These are phyloP conservation scores for Pyrenophora seminiperda DNA, from an alignment of 2,329 filamentous ascomycete species.

Conservation along the genomic window DNA sequence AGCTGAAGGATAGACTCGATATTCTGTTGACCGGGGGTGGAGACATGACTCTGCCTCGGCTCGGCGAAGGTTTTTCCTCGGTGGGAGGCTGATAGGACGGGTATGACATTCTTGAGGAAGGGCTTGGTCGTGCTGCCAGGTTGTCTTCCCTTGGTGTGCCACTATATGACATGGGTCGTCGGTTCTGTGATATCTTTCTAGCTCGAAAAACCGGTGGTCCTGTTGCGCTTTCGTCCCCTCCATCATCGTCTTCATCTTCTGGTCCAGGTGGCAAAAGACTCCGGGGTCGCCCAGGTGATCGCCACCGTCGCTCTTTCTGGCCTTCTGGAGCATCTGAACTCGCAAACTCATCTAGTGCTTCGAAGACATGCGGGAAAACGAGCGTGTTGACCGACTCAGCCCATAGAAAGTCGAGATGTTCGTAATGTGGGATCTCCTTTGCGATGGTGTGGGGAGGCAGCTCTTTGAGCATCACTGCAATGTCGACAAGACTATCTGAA, in stretches of 20 bases:
- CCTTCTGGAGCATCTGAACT: conserved; percentile 12
- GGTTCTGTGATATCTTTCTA: conserved; percentile 29
- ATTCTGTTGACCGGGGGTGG: conserved; percentile 28
- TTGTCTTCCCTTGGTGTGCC: conserved; percentile 9
- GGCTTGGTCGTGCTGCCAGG: conserved; percentile 8
- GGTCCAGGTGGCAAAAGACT: conserved; percentile 31
- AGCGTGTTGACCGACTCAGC: conserved; percentile 79
- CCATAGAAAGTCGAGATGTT: conserved; percentile 97
- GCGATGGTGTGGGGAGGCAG: conserved; percentile 83
- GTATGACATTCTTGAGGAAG: conserved; percentile 12
- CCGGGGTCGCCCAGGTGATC: conserved; percentile 37
- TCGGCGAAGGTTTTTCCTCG: conserved; percentile 23
- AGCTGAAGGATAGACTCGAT: conserved; percentile 18
- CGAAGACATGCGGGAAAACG: conserved; percentile 90
- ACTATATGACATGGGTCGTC: conserved; percentile 15
- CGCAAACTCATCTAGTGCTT: conserved; percentile 75
- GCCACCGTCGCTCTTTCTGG: conserved; percentile 31
- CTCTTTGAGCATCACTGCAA: conserved; percentile 88
- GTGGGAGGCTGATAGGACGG: conserved; percentile 8
- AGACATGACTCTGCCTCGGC: conserved; percentile 27
- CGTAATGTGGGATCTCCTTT: conserved; percentile 87
- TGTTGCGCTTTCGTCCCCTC: conserved; percentile 35
- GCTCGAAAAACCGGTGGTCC: conserved; percentile 24
- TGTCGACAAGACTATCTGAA: conserved; percentile 91
- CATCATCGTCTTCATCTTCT: conserved; percentile 37